Evolutionary conservation across 108 stramenopile species (phyloP), one percentile per base, ranked within the genome.

Genomic region (Poteriospumella lacustris): DNA sequence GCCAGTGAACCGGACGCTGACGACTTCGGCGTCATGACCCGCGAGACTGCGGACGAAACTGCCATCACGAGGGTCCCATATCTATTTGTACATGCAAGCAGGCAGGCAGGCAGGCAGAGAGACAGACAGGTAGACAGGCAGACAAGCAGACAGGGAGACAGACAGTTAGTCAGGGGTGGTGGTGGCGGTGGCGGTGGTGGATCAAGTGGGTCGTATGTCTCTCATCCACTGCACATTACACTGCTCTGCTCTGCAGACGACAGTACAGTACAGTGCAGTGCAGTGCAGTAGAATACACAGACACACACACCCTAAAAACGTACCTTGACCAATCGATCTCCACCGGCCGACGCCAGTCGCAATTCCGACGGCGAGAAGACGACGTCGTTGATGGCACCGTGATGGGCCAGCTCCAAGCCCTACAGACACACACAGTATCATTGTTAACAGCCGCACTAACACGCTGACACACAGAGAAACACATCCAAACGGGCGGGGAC

Each of bases 31-130:
- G 5, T 44, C 5, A 56, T 73, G 70, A 9, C 70, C 70, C 5
- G 9, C 5, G 26, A 73, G 36, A 44, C 40, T 73, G 5, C 36
- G 36, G 5, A 73, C 70, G 36, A 42, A 73, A 52, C 9, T 12
- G 5, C 70, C 70, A 56, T 73, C 70, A 52, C 70, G 70, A 15
- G 70, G 70, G 31, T 73, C 70, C 70, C 70, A 73, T 34, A 73
- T 19, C 70, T 73, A 38, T 40, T 19, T 19, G 12, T 19, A 68
- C 64, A 40, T n/a, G n/a, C n/a, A n/a, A n/a, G n/a, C n/a, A n/a
- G n/a, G n/a, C n/a, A n/a, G n/a, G n/a, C n/a, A n/a, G n/a, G n/a
- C n/a, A n/a, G n/a, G n/a, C n/a, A n/a, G n/a, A n/a, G n/a, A n/a
- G n/a, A n/a, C n/a, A n/a, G n/a, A n/a, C n/a, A n/a, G n/a, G n/a